Base-by-base conservation (phyloP, 139 green algal species). In the Chlorella sp. region DNA sequence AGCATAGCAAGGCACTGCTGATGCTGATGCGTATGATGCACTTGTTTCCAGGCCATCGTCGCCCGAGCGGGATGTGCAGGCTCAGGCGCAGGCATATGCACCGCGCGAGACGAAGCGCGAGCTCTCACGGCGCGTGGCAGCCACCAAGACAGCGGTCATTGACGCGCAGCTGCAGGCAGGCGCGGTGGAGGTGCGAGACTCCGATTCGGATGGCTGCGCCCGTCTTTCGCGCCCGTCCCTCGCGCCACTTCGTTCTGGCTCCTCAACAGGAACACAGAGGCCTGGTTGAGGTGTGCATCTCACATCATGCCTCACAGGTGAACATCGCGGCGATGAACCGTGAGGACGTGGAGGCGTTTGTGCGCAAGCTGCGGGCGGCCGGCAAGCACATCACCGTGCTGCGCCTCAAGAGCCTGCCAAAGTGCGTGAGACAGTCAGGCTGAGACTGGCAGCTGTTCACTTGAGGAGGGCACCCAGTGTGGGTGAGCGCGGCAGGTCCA, bases 291-390 rank as follows among this genome's bases (percentile, higher is more conserved):
- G 20, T 64, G 55, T 64, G 22, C 55, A 31, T 64, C 14, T 64
- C 55, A 31, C 24, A 20, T 4, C 55, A 10, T 64, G 20, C 3
- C 14, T 3, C 30, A 5, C 76, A 82, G 77, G 68, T 82, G 1
- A 82, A 82, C 29, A 62, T 76, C 0, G 68, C n/a, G 5, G 32
- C 51, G 0, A 36, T 82, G 49, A 59, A 31, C 2, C 60, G 49
- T 0, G 72, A 82, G 5, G 67, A 82, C 2, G 51, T 75, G 10
- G 35, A 72, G 0, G 34, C 27, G 0, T 76, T 73, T 62, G 23
- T 32, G 1, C 49, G 61, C 31, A 64, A 70, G 67, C 67, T 82
- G 1, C 61, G 34, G 49, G 59, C 22, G 2, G 5, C 4, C 0
- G 72, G 67, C 0, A 23, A 33, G 0, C 30, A 65, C 1, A 33